Base-by-base conservation (phyloP, 768 basidiomycete species). In the Boletus vermiculosoides region DNA sequence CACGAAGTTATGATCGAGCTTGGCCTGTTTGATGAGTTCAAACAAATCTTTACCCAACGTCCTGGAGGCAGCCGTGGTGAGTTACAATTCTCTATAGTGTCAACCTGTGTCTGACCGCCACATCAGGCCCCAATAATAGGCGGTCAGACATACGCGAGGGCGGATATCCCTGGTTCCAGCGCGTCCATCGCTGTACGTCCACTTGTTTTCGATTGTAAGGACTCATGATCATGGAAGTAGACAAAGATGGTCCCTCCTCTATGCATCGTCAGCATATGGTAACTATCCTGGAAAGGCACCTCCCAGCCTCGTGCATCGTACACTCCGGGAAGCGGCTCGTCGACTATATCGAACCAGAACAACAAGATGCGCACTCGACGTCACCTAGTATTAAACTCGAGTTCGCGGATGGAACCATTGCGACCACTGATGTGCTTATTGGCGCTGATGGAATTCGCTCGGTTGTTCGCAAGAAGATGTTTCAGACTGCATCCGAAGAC, bases 1-100 rank as follows among this genome's bases (percentile, higher is more conserved):
- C 78, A 77, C 74, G 68, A 66, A 8, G 71, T 80, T 18, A 62
- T 83, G 55, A 65, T 76, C 50, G 63, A 66, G 10, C 76, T 83
- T 41, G 80, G 77, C 1, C 58, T 83, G 6, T 65, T 73, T 13
- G 67, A 76, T 12, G 77, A 73, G 3, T 54, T 71, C 15, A 45
- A 51, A 20, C 53, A 56, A 15, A 60, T 69, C 10, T 56, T 65
- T 13, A 46, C 59, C 2, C 49, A 48, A 1, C 13, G 39, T 28
- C 60, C 63, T 28, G 63, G 52, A 22, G 53, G 59, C 18, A 60
- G n/a, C 16, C 52, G 16, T 33, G 63, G 31, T 31, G 3, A 11
- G 31, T 31, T 0, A 31, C 31, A 7, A 16, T 7, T 13, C 7
- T 36, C 4, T 3, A 36, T 12, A 2, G 10, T 23, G 34, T 23